Evolutionary conservation across 1,284 basidiomycete species (phyloP), one percentile per base, ranked within the genome.

Genomic region (Cryptococcus jaspeensis): DNA sequence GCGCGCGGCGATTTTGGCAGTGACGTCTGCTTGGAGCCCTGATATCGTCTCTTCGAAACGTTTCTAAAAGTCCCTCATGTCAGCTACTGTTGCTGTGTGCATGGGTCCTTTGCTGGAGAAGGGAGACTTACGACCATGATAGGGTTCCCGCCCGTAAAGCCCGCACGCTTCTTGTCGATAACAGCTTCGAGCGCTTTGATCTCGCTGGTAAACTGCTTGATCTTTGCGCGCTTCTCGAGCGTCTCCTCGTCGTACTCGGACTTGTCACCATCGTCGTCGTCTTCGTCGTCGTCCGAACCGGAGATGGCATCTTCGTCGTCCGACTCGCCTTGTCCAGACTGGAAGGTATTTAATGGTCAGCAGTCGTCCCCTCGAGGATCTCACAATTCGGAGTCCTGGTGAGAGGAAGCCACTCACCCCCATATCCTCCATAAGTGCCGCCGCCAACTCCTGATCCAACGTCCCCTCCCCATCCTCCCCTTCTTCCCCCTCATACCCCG

Each of bases 1-100:
- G 23, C 74, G 62, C 9, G 69, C 89, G 0, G 84, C 83, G n/a
- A 85, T 79, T 73, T 94, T 95, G 80, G 87, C 86, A 62, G 92
- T 90, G 48, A 95, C 79, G 71, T 96, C 92, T 38, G 86, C 84
- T 43, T 87, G 85, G 53, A 96, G 81, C 73, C 93, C 94, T 79
- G 87, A 88, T 66, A 95, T 80, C 4, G 90, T 88, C 72, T 95
- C 92, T 74, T 95, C 91, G 78, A 95, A 95, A 37, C 93, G 91
- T 84, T 89, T 89, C 88, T 93, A 64, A 25, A 55, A 20, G 51
- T n/a, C 28, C 32, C 25, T 50, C 9, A 51, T 43, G 23, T 37
- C 15, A 32, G 28, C 28, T 4, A 32, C 28, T 4, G 28, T 32
- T 9, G 28, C 4, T 32, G 28, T 46, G 5, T 46, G 44, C 5